Base-by-base conservation (phyloP, 1,284 basidiomycete genomes). In the Malassezia japonica region DNA sequence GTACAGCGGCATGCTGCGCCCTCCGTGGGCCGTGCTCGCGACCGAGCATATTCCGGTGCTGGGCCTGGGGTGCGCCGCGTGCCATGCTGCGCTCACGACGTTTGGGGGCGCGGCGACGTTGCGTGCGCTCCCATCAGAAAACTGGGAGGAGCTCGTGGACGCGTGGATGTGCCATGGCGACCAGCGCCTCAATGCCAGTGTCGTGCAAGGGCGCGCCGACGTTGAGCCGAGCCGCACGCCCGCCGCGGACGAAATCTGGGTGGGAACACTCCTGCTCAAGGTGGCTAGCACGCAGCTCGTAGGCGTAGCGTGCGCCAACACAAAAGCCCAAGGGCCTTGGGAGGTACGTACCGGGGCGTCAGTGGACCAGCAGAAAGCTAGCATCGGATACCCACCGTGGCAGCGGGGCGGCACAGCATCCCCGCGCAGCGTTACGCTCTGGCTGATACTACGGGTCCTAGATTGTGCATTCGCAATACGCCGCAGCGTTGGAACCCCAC, bases 81-180 rank as follows among this genome's bases (percentile, higher is more conserved):
- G 51, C n/a, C 31, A 13, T 5, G 16, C 21, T 2, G 1, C 2
- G 9, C 9, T 48, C 7, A 35, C 34, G 4, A 20, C 25, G 9
- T 44, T 46, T 39, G 6, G 33, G 7, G 12, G 10, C 18, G 20
- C 27, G 10, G 33, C 46, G n/a, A 10, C 15, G 25, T 94, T 86
- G 73, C 80, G 82, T 43, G 89, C 94, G 64, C 77, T 98, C 6
- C 91, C 91, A 1, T 90, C 86, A 1, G 88, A 94, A 67, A 83
- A 94, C 65, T 98, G 91, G 91, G 85, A 89, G 51, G 91, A 98
- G 73, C 81, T 96, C 33, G 82, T 96, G 20, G 91, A 96, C 55
- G 85, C 88, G 2, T 96, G 91, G 91, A 91, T 98, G 86, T 96
- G 91, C 67, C 92, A 96, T 74, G 75, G 82, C 18, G 89, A 94